Evolutionary conservation across 805 yeast species (phyloP).

Genomic region (Candida stauntonica): DNA sequence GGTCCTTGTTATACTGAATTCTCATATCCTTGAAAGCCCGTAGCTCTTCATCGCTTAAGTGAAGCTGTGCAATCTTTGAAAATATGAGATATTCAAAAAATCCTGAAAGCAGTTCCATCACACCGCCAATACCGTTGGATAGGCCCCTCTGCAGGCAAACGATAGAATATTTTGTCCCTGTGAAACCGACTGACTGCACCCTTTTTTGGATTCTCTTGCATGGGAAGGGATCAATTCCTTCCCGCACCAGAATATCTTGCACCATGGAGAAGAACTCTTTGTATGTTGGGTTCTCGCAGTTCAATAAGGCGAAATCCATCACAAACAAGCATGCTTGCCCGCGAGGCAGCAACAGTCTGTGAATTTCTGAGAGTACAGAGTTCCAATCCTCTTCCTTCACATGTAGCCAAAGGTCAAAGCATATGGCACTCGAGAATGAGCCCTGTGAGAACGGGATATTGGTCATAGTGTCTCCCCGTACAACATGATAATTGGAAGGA

Average conservation of each 20-base stretch:
- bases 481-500: conserved; percentile 21
- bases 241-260: conserved; percentile 11
- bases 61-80: conserved; percentile 15
- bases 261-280: conserved; percentile 13
- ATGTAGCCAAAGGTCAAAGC: conserved; percentile 20
- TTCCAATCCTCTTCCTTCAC: conserved; percentile 24
- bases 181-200: conserved; percentile 23
- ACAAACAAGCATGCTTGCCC: conserved; percentile 20
- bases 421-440: conserved; percentile 19
- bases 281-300: conserved; percentile 17
- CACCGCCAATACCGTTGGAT: conserved; percentile 19
- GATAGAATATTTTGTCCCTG: conserved; percentile 18
- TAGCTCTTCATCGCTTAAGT: conserved; percentile 15
- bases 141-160: conserved; percentile 21
- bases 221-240: conserved; percentile 26
- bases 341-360: conserved; percentile 17
- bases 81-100: conserved; percentile 22
- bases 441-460: conserved; percentile 20
- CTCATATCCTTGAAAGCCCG: conserved; percentile 17
- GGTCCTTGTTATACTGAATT: conserved; percentile 19
- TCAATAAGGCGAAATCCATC: conserved; percentile 21
- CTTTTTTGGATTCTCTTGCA: conserved; percentile 18
- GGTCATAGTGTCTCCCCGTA: conserved; percentile 18
- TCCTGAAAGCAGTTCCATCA: conserved; percentile 21
- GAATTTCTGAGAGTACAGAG: conserved; percentile 16